Conservation (phyloP, 306 rosid species). For the Vigna nakashimae region DNA sequence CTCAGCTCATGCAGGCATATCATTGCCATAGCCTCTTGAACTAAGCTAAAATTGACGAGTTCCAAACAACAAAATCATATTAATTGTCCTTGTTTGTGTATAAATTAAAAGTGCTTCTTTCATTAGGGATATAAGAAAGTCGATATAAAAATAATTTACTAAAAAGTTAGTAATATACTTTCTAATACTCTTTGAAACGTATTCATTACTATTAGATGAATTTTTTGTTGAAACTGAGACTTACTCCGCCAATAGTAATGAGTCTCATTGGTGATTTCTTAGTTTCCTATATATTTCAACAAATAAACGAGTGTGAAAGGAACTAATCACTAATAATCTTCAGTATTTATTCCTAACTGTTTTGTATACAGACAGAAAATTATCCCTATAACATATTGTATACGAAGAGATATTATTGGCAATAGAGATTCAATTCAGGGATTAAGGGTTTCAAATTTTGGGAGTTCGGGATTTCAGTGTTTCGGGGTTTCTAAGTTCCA, state of each 20-base stretch:
- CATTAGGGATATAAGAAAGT: not conserved
- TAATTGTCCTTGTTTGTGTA: too few relatives aligned
- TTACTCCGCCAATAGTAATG: not conserved
- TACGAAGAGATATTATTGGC: too few relatives aligned
- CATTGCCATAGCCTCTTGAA: not conserved
- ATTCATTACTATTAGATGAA: not conserved
- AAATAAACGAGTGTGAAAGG: too few relatives aligned
- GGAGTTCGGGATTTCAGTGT: too few relatives aligned
- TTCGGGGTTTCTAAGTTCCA: too few relatives aligned
- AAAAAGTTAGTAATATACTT: not conserved
- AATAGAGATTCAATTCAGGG: too few relatives aligned
- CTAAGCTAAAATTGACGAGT: constrained; percentile 12
- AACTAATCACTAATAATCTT: too few relatives aligned
- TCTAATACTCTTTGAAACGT: not conserved
- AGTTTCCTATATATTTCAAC: not conserved
- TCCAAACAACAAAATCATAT: constrained; percentile 16
- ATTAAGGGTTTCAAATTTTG: too few relatives aligned
- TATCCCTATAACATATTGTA: too few relatives aligned
- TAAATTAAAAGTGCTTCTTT: not conserved
- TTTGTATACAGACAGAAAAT: too few relatives aligned
- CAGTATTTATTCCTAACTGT: too few relatives aligned
- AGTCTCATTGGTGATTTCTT: not conserved
- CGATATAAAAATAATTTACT: not conserved
- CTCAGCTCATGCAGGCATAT: constrained; percentile 18
- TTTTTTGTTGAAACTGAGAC: not conserved